Evolutionary conservation across 129 eudicot species (phyloP), one percentile per base, ranked within the genome.

Genomic region (Artemisia argyi): DNA sequence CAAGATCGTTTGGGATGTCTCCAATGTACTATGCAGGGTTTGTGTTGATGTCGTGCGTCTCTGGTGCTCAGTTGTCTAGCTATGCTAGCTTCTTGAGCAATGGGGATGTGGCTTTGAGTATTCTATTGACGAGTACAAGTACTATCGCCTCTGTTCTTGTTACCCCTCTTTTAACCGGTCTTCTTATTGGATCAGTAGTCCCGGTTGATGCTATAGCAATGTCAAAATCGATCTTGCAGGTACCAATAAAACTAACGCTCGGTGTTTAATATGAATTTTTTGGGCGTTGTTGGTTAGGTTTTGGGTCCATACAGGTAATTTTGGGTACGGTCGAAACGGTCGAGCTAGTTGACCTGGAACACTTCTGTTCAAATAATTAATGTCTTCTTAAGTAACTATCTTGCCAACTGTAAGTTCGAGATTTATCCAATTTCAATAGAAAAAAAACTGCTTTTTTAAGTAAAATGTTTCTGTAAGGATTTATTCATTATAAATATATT

Each of bases 151-250:
- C 99, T 3, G 97, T 90, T 67, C 83, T 91, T 55, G 82, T 88
- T 47, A 95, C 99, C 67, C 97, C 99, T 69, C 89, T 95, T 78
- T 78, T 90, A 68, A 90, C 99, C 1, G 96, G 97, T 54, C 90
- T 90, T 79, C 93, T 95, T 24, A 95, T 95, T 35, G 97, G 99
- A 11, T 95, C 97, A 48, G 94, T 95, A 69, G 99, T 95, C 32
- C 99, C 99, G 0, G 96, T 95, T 19, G 99, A 95, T 83, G 94
- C 96, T n/a, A 59, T 90, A 13, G 97, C 99, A 55, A 95, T 95
- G 99, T 84, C 97, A 19, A 95, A 95, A 68, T 95, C 99, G 39
- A 95, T 90, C 73, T 90, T 94, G 78, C 99, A 94, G 99, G 99
- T 90, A 78, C 4, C 22, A 51, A 17, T 71, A 48, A 32, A 54